Evolutionary conservation across 495 filamentous ascomycete species (phyloP).

Genomic region (Coniosporium apollinis): DNA sequence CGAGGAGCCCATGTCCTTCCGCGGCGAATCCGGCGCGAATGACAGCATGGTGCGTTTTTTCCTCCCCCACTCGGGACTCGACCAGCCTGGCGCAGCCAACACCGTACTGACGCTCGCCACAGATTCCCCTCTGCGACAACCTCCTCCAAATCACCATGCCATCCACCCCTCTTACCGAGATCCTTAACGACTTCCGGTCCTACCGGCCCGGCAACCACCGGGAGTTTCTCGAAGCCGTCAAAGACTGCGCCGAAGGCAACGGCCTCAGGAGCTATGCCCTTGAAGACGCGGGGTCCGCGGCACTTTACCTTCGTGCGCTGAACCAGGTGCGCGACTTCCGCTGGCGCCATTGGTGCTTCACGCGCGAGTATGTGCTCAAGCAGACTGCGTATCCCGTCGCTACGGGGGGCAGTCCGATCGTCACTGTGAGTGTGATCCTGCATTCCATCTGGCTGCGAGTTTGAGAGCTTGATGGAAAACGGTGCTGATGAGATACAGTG

Average conservation of each 20-base stretch:
- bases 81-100: neutral
- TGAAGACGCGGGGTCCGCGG: slow-evolving; percentile 29
- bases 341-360: slow-evolving; percentile 90
- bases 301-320: slow-evolving; percentile 54
- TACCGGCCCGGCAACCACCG: slow-evolving; percentile 79
- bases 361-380: slow-evolving; percentile 84
- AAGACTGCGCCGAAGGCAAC: slow-evolving; percentile 34
- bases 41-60: slow-evolving; percentile 50
- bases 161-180: slow-evolving; percentile 63
- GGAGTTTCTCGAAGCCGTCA: slow-evolving; percentile 60
- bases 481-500: slow-evolving; percentile 32
- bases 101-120: slow-evolving; percentile 4
- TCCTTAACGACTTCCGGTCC: slow-evolving; percentile 66
- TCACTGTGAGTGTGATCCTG: slow-evolving; percentile 38
- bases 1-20: slow-evolving; percentile 54
- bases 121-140: slow-evolving; percentile 77
- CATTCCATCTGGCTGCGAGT: neutral
- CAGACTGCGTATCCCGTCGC: slow-evolving; percentile 69
- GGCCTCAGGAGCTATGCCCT: slow-evolving; percentile 47
- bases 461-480: too few species aligned
- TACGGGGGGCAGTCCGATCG: slow-evolving; percentile 80
- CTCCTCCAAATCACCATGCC: slow-evolving; percentile 69
- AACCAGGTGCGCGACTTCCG: slow-evolving; percentile 82
- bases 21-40: slow-evolving; percentile 80
- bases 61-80: neutral